A percentile compares a stretch with the other conserved stretches of the same genome.
These are phyloP conservation scores for Schizosaccharomyces lindneri DNA, from an alignment of 805 yeast species.

Conservation along the genomic window DNA sequence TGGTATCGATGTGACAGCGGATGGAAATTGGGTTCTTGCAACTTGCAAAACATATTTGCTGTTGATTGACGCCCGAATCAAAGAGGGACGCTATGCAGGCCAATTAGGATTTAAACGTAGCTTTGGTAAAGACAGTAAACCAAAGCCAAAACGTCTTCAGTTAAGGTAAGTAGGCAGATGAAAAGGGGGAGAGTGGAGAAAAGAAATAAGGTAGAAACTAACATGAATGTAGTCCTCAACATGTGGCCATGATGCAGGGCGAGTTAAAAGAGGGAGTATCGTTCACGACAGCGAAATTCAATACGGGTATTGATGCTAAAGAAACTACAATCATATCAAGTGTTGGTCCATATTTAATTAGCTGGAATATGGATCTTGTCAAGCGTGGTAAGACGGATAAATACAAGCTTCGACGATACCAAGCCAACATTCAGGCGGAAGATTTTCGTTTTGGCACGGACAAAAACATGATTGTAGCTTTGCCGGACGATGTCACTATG, in stretches of 20 bases:
- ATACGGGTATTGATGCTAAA: conserved; percentile 35
- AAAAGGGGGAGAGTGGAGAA: background rate
- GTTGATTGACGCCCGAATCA: conserved; percentile 40
- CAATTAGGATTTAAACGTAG: conserved; percentile 36
- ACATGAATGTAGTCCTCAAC: conserved; percentile 28
- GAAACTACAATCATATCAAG: conserved; percentile 56
- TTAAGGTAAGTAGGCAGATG: conserved; percentile 12
- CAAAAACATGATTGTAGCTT: conserved; percentile 44
- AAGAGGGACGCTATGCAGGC: conserved; percentile 35
- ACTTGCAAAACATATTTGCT: conserved; percentile 53
- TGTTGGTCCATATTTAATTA: conserved; percentile 56
- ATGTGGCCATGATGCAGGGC: conserved; percentile 33
- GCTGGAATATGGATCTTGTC: conserved; percentile 50
- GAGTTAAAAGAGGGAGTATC: conserved; percentile 20
- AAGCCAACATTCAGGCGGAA: conserved; percentile 33
- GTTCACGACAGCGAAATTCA: conserved; percentile 57
- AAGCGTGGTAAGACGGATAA: conserved; percentile 27
- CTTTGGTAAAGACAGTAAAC: conserved; percentile 40
- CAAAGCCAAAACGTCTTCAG: conserved; percentile 41
- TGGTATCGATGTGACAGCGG: conserved; percentile 47
- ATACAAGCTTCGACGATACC: conserved; percentile 39
- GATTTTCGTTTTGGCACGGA: conserved; percentile 55
- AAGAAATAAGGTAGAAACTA: background rate
- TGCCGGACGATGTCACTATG: conserved; percentile 48
- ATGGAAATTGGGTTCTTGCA: conserved; percentile 61